Evolutionary conservation across 1,284 basidiomycete species (phyloP).

Genomic region (Heterobasidion irregulare): DNA sequence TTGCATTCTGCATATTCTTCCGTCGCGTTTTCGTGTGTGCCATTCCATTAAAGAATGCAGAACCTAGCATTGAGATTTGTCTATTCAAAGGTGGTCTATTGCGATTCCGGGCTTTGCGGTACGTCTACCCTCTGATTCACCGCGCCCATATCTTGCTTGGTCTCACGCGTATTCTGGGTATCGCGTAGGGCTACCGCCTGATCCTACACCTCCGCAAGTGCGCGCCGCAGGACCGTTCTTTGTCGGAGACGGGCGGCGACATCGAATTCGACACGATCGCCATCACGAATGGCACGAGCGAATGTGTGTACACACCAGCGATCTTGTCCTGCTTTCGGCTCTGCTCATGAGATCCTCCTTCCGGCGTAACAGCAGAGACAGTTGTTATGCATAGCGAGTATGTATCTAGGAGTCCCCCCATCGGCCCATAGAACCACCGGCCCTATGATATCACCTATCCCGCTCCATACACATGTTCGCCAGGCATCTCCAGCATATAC

Average conservation of each 20-base stretch:
- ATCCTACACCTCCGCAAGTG: not conserved
- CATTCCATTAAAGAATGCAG: not conserved
- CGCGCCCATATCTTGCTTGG: not conserved
- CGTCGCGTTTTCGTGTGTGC: constrained; percentile 16
- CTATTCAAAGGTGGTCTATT: constrained; percentile 15
- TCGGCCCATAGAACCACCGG: too few species aligned
- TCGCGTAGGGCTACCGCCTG: not conserved
- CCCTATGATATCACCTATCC: too few species aligned
- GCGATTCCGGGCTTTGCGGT: constrained; percentile 17
- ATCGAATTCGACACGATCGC: not conserved
- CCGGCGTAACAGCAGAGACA: not conserved
- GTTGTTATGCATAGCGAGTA: too few species aligned
- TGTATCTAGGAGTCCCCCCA: too few species aligned
- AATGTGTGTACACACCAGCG: not conserved
- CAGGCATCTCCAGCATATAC: too few species aligned
- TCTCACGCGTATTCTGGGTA: not conserved
- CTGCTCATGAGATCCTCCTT: not conserved
- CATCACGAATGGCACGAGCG: not conserved
- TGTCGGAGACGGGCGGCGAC: not conserved
- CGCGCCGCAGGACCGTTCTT: not conserved
- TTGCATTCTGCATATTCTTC: constrained; percentile 12
- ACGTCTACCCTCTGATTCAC: not conserved
- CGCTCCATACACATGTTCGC: too few species aligned
- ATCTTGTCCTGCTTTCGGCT: not conserved
- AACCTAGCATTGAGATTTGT: not conserved